phyloP scores from a whole-genome alignment of 768 basidiomycete genomes.

The Suillus subluteus region DNA sequence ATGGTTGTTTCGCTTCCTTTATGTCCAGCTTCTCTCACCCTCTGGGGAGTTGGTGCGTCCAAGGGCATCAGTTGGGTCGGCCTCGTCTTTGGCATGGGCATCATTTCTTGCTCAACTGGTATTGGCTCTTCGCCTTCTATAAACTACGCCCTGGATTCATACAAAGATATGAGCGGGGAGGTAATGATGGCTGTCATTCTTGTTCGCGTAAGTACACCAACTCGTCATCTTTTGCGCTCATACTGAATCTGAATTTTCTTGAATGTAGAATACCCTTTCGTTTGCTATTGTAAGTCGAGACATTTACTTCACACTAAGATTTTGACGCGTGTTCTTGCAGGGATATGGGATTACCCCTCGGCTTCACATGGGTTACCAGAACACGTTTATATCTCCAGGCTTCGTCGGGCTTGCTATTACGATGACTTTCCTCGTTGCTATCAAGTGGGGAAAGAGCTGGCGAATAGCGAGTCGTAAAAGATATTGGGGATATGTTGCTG shows the following conservation, averaged over 20 bases:
- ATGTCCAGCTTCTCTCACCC: slow-evolving; percentile 23
- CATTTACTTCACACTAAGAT: not conserved
- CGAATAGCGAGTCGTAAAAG: slow-evolving; percentile 18
- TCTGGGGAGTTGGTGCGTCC: slow-evolving; percentile 26
- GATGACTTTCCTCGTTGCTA: slow-evolving; percentile 22
- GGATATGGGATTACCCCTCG: slow-evolving; percentile 27
- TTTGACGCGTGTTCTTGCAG: slow-evolving; percentile 8
- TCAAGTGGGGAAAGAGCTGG: slow-evolving; percentile 23
- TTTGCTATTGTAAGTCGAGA: slow-evolving; percentile 22
- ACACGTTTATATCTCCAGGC: slow-evolving; percentile 22
- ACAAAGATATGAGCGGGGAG: slow-evolving; percentile 24
- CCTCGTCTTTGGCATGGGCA: slow-evolving; percentile 25
- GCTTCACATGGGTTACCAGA: slow-evolving; percentile 23
- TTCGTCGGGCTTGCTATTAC: slow-evolving; percentile 25
- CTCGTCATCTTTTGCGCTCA: not conserved
- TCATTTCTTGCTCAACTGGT: slow-evolving; percentile 26
- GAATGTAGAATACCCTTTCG: slow-evolving; percentile 20
- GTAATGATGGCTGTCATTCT: slow-evolving; percentile 26
- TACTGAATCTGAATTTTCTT: not conserved
- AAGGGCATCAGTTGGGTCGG: slow-evolving; percentile 20
- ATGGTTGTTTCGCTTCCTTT: slow-evolving; percentile 24
- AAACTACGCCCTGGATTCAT: slow-evolving; percentile 24
- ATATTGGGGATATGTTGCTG: slow-evolving; percentile 25
- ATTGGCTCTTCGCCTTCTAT: slow-evolving; percentile 24
- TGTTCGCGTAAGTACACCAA: slow-evolving; percentile 19